Percentiles rank a stretch among this genome's conserved stretches.
Conservation (phyloP, 225 moss, liverwort and hornwort species). For the Asterella californica region DNA sequence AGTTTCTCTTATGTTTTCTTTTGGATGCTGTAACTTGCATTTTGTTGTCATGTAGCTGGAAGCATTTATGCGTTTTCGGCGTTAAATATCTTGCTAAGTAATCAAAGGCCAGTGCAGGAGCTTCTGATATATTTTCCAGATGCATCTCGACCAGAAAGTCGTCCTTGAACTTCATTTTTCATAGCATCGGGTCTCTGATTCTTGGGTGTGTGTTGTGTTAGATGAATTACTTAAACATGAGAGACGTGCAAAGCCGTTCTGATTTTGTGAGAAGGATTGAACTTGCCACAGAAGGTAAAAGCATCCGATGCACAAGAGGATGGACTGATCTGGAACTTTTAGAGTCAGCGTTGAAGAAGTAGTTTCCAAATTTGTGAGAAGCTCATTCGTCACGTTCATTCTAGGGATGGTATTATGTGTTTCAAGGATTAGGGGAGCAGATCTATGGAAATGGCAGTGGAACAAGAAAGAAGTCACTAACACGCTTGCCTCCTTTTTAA, state of each 20-base stretch:
- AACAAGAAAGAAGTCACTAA: too few species aligned
- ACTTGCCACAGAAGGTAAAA: constrained; percentile 51
- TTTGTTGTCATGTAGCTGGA: not conserved
- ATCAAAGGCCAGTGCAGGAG: not conserved
- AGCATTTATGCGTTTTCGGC: not conserved
- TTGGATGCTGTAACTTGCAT: too few species aligned
- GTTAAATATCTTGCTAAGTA: not conserved
- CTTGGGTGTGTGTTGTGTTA: constrained; percentile 5
- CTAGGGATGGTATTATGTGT: too few species aligned
- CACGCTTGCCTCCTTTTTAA: too few species aligned
- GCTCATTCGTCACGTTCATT: too few species aligned
- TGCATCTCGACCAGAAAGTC: not conserved
- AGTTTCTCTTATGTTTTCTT: too few species aligned
- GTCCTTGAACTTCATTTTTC: not conserved
- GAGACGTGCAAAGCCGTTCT: constrained; percentile 50
- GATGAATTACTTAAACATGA: constrained; percentile 66
- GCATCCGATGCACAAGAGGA: not conserved
- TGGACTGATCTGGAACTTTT: not conserved
- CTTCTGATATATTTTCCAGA: not conserved
- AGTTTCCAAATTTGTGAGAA: not conserved
- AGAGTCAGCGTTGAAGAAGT: not conserved
- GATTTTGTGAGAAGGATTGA: constrained; percentile 57
- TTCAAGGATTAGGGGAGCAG: too few species aligned
- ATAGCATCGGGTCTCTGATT: not conserved
- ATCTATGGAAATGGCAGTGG: too few species aligned